Evolutionary conservation across 345 rosid genomes (phyloP), one percentile per base, ranked within the genome.

Genomic region (Schrenkiella parvula): DNA sequence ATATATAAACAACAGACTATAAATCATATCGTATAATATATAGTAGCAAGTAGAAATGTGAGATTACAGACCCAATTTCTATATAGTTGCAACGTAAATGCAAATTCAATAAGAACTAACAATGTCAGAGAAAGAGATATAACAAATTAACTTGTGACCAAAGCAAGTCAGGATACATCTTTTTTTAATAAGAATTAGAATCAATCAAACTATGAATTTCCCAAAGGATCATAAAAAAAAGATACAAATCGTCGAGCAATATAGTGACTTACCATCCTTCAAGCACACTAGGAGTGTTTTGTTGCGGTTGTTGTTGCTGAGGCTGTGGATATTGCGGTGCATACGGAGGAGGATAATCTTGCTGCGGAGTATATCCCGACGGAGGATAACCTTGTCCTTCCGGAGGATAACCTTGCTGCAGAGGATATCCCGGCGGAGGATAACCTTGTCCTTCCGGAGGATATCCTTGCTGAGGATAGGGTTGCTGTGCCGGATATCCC

Each of bases 181-280:
- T 6, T 31, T 6, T 6, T 5, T 31, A 6, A 31, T 1, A 31
- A 6, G 1, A 0, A 32, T 32, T 10, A 11, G 0, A 68, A 28
- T 29, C 11, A 55, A 68, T 11, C 56, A 14, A 63, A 63, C 1
- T 25, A 6, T 1, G 23, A 22, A 59, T 7, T 23, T 19, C 4
- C 12, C 8, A 1, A 23, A 14, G 11, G 17, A 35, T 18, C 2
- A 10, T 8, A 50, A 8, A 11, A 23, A 4, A 50, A 6, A n/a
- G n/a, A 50, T 50, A 22, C 8, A 41, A 48, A 34, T 34, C 37
- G 8, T 34, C 37, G 11, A 28, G 42, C n/a, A 47, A 50, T 14
- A n/a, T 8, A 19, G 15, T 1, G 6, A 42, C 85, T 37, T 79
- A 91, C 97, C 96, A 89, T 71, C 92, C 96, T 85, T 89, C 96